These are phyloP conservation scores for Penicillium sp. DNA, from an alignment of 2,329 filamentous ascomycete species.

Conservation along the genomic window DNA sequence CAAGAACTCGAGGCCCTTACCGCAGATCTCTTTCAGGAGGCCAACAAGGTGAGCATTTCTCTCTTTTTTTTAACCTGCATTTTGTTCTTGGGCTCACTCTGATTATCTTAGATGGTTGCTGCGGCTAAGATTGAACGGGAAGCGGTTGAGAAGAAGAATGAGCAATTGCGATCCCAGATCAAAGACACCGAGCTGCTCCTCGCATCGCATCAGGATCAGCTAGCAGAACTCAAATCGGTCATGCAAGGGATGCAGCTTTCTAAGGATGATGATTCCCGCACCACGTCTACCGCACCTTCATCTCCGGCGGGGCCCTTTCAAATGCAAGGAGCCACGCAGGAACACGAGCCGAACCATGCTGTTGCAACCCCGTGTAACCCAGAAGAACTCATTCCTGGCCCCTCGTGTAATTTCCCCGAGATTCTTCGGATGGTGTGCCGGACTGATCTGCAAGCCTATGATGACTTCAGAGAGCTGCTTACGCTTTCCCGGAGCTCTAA, in stretches of 20 bases:
- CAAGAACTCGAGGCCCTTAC: constrained; percentile 89
- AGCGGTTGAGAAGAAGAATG: constrained; percentile 76
- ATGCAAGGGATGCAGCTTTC: constrained; percentile 80
- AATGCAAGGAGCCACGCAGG: constrained; percentile 56
- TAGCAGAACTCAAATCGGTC: constrained; percentile 85
- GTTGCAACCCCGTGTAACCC: constrained; percentile 50
- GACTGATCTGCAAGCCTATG: constrained; percentile 75
- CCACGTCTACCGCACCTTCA: constrained; percentile 69
- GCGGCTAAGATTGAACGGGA: constrained; percentile 84
- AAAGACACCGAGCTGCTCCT: constrained; percentile 83
- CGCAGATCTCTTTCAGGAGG: constrained; percentile 93
- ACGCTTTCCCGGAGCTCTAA: constrained; percentile 64
- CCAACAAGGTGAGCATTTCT: constrained; percentile 67
- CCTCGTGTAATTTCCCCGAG: constrained; percentile 74
- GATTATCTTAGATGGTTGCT: constrained; percentile 72
- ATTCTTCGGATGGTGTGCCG: constrained; percentile 81
- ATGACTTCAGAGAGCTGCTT: constrained; percentile 80
- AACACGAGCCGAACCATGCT: constrained; percentile 62
- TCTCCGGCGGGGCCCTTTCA: constrained; percentile 67
- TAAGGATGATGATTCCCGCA: constrained; percentile 68
- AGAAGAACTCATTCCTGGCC: constrained; percentile 60
- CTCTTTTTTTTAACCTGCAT: neutral
- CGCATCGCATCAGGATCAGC: constrained; percentile 87
- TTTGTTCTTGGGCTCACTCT: neutral
- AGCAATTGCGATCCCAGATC: constrained; percentile 81